Percentiles rank a stretch among this genome's conserved stretches.
These are phyloP conservation scores for Echinosophora koreensis DNA, from an alignment of 306 rosid genomes.

Conservation along the genomic window DNA sequence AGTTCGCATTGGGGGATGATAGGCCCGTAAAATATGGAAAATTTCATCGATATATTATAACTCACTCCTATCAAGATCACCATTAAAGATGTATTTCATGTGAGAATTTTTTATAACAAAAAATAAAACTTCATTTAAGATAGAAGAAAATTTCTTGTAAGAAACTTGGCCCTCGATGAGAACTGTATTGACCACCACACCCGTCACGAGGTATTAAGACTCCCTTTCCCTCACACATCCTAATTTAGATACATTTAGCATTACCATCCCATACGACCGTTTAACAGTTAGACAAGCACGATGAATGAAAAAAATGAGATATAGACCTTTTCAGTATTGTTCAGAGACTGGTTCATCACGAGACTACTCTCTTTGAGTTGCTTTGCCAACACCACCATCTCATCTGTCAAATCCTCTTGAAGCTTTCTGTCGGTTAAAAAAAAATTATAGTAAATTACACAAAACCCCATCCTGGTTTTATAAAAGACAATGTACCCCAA, in stretches of 20 bases:
- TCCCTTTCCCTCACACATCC: slow-evolving; percentile 14
- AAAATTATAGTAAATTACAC: not conserved
- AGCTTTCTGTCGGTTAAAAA: slow-evolving; percentile 65
- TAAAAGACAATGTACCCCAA: no score
- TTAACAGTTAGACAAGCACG: slow-evolving; percentile 8
- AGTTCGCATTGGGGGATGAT: not conserved
- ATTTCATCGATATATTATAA: not conserved
- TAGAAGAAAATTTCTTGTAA: not conserved
- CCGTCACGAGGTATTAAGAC: not conserved
- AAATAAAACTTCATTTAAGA: not conserved
- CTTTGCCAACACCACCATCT: slow-evolving; percentile 92
- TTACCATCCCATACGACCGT: not conserved
- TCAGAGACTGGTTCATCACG: slow-evolving; percentile 76
- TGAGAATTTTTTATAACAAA: not conserved
- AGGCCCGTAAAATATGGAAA: not conserved
- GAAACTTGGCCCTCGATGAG: not conserved
- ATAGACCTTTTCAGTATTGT: slow-evolving; percentile 83
- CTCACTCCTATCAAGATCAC: slow-evolving; percentile 9
- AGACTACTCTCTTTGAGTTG: slow-evolving; percentile 96
- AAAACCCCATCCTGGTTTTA: no score
- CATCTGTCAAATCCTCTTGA: slow-evolving; percentile 95
- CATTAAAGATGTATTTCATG: not conserved
- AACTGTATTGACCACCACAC: not conserved
- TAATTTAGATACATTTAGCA: not conserved
- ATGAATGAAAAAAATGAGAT: slow-evolving; percentile 26